Percentiles rank a stretch among this genome's conserved stretches.
These are phyloP conservation scores for Ambrosia hybrid DNA, from an alignment of 140 eudicot species.

Conservation along the genomic window DNA sequence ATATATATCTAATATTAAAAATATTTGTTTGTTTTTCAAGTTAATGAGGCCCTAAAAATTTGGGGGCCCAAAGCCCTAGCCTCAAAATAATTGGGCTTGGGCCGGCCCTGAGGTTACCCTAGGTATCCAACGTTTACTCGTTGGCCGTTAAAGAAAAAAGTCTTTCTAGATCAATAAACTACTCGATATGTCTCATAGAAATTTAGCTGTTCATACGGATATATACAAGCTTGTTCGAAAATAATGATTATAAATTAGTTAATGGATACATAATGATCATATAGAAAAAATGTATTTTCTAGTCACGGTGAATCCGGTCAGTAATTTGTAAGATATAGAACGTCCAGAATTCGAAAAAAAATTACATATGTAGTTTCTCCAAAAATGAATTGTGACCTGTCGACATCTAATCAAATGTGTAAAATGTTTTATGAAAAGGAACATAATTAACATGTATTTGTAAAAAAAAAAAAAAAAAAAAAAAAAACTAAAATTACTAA, in stretches of 20 bases:
- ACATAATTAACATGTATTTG: background rate
- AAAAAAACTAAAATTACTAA: background rate
- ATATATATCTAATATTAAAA: no score
- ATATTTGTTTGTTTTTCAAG: no score
- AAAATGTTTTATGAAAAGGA: background rate
- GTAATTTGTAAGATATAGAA: background rate
- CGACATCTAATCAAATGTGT: background rate
- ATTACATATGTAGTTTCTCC: background rate
- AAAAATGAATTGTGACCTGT: background rate
- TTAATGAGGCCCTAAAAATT: no score
- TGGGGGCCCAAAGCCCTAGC: no score
- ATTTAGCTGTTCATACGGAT: no score
- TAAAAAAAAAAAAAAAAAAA: background rate
- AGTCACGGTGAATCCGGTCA: background rate
- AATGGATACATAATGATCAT: background rate
- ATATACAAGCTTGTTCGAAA: background rate
- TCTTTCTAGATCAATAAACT: no score
- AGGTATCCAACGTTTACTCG: no score
- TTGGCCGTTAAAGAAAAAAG: no score
- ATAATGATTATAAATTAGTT: background rate
- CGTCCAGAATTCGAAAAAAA: background rate
- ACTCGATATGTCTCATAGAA: no score
- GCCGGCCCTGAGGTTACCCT: no score
- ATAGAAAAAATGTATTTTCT: background rate
- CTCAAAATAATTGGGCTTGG: no score